phyloP scores from a whole-genome alignment of 2,329 filamentous ascomycete genomes.

The Dactylellina haptotyla region DNA sequence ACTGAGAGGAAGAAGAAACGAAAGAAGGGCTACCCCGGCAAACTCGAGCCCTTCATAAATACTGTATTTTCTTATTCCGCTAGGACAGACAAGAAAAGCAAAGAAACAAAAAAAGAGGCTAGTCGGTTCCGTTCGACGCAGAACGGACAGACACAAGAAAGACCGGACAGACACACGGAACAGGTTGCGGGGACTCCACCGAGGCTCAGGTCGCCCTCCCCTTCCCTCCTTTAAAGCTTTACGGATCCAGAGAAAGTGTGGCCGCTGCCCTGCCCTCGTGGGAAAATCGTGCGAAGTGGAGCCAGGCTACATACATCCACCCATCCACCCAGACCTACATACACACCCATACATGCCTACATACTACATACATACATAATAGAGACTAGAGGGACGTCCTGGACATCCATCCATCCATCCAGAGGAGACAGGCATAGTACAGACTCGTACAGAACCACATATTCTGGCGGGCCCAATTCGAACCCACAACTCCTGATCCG shows the following conservation, averaged over 20 bases:
- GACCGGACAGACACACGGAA: constrained; percentile 7
- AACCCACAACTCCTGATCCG: constrained; percentile 47
- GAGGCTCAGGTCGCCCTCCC: constrained; percentile 47
- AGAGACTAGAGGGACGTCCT: too few species aligned
- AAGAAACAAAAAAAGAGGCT: constrained; percentile 14
- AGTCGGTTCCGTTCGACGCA: too few species aligned
- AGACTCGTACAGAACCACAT: background rate
- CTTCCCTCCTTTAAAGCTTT: too few species aligned
- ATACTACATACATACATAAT: background rate
- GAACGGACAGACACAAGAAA: background rate
- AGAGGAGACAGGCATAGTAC: too few species aligned
- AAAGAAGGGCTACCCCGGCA: too few species aligned
- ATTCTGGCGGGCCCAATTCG: constrained; percentile 3
- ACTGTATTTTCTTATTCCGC: too few species aligned
- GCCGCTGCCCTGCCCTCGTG: constrained; percentile 51
- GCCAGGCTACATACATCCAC: constrained; percentile 18
- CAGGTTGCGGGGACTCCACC: constrained; percentile 53
- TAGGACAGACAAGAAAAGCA: too few species aligned
- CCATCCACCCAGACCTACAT: background rate
- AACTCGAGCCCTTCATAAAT: too few species aligned
- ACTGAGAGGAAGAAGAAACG: too few species aligned
- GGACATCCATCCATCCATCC: too few species aligned
- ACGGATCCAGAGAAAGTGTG: constrained; percentile 42
- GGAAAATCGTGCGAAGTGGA: constrained; percentile 54
- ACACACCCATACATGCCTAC: background rate